A percentile compares a stretch with the other conserved stretches of the same genome.
Conservation (phyloP, 1,139 yeast genomes). For the Yamadazyma epiphylla region DNA sequence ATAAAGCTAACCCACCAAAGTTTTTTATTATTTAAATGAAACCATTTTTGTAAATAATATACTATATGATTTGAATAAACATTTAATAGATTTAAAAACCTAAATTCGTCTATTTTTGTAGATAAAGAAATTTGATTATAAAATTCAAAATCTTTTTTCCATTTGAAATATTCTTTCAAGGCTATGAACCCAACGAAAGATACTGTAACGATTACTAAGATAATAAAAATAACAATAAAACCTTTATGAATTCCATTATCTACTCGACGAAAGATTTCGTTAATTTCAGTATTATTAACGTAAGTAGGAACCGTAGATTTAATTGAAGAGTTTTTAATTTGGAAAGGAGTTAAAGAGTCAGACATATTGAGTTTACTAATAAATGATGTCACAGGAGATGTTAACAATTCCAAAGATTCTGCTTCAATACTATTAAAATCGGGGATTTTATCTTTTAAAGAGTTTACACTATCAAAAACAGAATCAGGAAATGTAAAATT, state of each 20-base stretch:
- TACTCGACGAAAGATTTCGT: conserved; percentile 7
- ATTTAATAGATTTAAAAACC: conserved; percentile 16
- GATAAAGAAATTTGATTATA: conserved; percentile 15
- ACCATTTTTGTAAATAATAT: conserved; percentile 11
- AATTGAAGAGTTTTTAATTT: background rate
- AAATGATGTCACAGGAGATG: conserved; percentile 18
- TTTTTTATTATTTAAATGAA: conserved; percentile 5
- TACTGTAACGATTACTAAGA: conserved; percentile 26
- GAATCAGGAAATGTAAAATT: conserved; percentile 61
- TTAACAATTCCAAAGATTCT: conserved; percentile 20
- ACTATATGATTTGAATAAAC: conserved; percentile 16
- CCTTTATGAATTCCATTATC: conserved; percentile 2
- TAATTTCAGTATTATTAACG: conserved; percentile 17
- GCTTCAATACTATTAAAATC: conserved; percentile 49
- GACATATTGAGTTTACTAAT: conserved; percentile 10
- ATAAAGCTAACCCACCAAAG: conserved; percentile 50
- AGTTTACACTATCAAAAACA: conserved; percentile 50
- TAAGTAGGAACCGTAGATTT: conserved; percentile 1
- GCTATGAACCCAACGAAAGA: conserved; percentile 35
- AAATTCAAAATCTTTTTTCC: conserved; percentile 41
- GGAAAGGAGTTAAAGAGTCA: background rate
- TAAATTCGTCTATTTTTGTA: conserved; percentile 7
- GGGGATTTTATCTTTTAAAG: conserved; percentile 47
- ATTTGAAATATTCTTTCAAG: conserved; percentile 42
- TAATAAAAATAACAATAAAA: conserved; percentile 8